phyloP scores from a whole-genome alignment of 768 basidiomycete species.

The Psilocybe cubensis region DNA sequence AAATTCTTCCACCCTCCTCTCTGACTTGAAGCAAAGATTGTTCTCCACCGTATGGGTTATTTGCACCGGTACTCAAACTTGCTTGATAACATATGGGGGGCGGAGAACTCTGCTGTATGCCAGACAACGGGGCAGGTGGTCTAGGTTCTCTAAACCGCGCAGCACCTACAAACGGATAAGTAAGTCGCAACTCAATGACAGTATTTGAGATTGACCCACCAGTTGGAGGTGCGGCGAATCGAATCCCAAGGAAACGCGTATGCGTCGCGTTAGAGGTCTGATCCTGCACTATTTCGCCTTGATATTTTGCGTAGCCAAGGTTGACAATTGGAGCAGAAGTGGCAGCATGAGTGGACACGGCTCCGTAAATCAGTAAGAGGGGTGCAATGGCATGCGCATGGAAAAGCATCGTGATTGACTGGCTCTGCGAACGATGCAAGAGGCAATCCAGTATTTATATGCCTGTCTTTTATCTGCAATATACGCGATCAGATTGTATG shows the following conservation, averaged over 20 bases:
- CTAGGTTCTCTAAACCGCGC: constrained; percentile 41
- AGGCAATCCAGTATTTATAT: too few species aligned
- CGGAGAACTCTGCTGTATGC: constrained; percentile 31
- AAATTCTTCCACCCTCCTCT: constrained; percentile 1
- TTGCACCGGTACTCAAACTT: constrained; percentile 28
- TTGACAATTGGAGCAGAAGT: constrained; percentile 34
- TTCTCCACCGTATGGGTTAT: constrained; percentile 30
- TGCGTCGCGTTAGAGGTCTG: constrained; percentile 32
- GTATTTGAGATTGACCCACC: constrained; percentile 31
- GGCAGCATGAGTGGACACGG: background rate
- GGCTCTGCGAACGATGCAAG: too few species aligned
- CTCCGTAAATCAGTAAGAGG: background rate
- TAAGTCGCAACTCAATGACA: background rate
- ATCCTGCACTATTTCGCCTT: constrained; percentile 30
- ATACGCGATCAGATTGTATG: too few species aligned
- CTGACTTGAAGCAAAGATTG: background rate
- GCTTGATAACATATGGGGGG: constrained; percentile 38
- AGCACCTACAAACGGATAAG: constrained; percentile 24
- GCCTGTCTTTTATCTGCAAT: too few species aligned
- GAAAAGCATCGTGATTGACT: background rate
- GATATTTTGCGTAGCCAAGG: constrained; percentile 50
- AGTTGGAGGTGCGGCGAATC: constrained; percentile 53
- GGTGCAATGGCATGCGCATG: background rate
- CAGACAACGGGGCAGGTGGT: constrained; percentile 28
- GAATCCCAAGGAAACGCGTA: constrained; percentile 45